A percentile compares a stretch with the other conserved stretches of the same genome.
Conservation (phyloP, 2,329 filamentous ascomycete species). For the Cercospora beticola region DNA sequence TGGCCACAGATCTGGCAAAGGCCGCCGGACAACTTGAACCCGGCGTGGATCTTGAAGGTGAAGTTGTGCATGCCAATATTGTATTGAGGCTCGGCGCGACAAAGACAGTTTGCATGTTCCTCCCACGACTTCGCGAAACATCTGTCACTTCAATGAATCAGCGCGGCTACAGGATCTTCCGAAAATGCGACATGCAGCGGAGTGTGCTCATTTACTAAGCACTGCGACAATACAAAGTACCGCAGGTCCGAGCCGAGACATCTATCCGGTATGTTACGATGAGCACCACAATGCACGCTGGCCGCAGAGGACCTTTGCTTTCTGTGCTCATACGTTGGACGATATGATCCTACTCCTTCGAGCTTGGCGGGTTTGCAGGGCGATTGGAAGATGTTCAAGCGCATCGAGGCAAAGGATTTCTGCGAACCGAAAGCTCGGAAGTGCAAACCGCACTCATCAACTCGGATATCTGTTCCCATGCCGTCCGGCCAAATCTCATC, state of each 20-base stretch:
- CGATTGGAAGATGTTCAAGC: background rate
- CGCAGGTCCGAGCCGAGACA: background rate
- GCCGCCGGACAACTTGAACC: background rate
- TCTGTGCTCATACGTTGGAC: background rate
- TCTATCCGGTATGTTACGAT: background rate
- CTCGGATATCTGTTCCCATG: background rate
- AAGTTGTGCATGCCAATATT: background rate
- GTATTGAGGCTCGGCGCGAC: background rate
- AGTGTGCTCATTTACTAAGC: background rate
- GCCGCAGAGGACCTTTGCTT: background rate
- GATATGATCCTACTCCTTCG: background rate
- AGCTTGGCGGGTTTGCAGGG: background rate
- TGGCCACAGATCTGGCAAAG: background rate
- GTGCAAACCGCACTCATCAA: background rate
- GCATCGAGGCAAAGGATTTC: background rate
- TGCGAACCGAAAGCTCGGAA: background rate
- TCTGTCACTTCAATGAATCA: background rate
- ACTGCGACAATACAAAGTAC: background rate
- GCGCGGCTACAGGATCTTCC: background rate
- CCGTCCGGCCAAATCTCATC: background rate
- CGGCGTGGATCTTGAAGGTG: background rate
- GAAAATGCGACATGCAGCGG: background rate
- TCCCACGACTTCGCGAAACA: background rate
- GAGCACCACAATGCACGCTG: background rate
- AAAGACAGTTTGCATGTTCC: background rate